phyloP scores from a whole-genome alignment of 202 grass and related monocot genomes.

The Carex arenaria region DNA sequence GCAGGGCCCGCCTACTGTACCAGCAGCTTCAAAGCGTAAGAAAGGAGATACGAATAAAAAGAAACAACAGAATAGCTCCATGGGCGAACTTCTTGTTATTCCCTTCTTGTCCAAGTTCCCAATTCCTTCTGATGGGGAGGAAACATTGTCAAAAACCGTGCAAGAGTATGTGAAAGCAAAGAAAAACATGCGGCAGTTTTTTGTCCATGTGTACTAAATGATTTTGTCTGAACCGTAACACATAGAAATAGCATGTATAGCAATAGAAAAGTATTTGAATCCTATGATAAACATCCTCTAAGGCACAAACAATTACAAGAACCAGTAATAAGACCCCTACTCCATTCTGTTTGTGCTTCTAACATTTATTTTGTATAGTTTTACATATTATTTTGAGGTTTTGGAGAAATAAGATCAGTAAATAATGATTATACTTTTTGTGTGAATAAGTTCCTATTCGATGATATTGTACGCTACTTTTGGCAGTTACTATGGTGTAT shows the following conservation, averaged over 20 bases:
- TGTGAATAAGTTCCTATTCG: neutral
- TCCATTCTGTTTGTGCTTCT: neutral
- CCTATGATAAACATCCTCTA: neutral
- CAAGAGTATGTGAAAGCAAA: slow-evolving; percentile 50
- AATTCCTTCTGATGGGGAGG: slow-evolving; percentile 55
- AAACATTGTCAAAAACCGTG: slow-evolving; percentile 52
- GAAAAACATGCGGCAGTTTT: neutral
- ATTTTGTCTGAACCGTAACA: neutral
- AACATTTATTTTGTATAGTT: neutral
- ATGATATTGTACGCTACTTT: neutral
- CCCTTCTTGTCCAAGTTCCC: slow-evolving; percentile 89
- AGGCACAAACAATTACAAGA: neutral
- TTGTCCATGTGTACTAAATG: neutral
- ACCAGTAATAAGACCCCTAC: neutral
- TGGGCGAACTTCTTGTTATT: slow-evolving; percentile 74
- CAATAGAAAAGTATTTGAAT: neutral
- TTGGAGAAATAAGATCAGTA: neutral
- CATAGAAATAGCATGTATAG: neutral
- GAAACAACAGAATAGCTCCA: slow-evolving; percentile 63
- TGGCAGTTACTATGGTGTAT: slow-evolving; percentile 86
- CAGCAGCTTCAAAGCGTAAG: slow-evolving; percentile 75
- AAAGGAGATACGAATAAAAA: slow-evolving; percentile 83
- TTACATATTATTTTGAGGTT: neutral
- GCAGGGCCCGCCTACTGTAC: slow-evolving; percentile 68
- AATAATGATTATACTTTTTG: neutral